Base-by-base conservation (phyloP, 306 rosid species). In the Castanospermum australe region DNA sequence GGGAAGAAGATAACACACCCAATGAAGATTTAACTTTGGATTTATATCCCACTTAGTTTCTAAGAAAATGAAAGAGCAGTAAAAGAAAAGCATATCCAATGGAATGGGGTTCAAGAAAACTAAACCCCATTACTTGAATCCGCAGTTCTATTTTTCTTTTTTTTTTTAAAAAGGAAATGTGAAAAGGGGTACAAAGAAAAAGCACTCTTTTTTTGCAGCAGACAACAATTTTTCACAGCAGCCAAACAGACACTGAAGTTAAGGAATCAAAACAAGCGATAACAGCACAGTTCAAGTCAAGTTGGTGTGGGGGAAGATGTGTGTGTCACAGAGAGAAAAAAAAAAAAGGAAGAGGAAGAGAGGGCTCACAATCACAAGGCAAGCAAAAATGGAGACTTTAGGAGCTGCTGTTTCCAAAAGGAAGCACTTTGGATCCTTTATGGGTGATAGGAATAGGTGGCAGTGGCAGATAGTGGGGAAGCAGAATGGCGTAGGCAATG, bases 31-130 rank as follows among this genome's bases (percentile, higher is more conserved):
- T 15, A 77, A 67, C 67, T 21, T 76, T 75, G 65, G 55, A 78
- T 60, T 71, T 79, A 72, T 73, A 67, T 60, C 82, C 84, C 70
- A 86, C 76, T 83, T 81, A 81, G 81, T 28, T 36, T 32, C 45
- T 2, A 79, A 76, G 81, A 73, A 64, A 67, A 60, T n/a, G 18
- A 73, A 70, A 52, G 11, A n/a, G 32, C 25, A 67, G 68, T 60
- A 52, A 71, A 81, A 55, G 80, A 79, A 84, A 86, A 45, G 87
- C 79, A 83, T 83, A 83, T 86, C 84, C 83, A 73, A 48, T 44
- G 83, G 72, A 76, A 83, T 50, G 78, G 76, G 39, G 66, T 39
- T 55, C 10, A 56, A 69, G 77, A 75, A 62, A 75, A 69, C 82
- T 39, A 2, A 71, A 65, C 55, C 77, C 57, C 71, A 67, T 52